phyloP scores from a whole-genome alignment of 192 early-diverging fungal species.

The Mortierella hygrophila region DNA sequence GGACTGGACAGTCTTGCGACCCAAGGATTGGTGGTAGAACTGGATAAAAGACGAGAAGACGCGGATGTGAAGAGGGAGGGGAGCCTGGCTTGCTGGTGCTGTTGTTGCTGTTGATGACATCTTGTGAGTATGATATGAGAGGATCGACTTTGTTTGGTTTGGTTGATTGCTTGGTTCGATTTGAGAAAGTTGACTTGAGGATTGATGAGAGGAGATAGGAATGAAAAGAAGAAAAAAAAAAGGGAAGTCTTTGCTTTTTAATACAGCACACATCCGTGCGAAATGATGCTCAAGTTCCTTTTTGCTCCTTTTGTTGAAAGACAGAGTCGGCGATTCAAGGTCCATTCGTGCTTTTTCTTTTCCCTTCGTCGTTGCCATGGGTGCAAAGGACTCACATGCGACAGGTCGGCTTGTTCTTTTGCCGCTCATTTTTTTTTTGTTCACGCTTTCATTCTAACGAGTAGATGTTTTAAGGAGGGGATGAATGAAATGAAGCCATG shows the following conservation, averaged over 20 bases:
- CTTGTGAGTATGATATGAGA: neutral
- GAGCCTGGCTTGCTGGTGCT: neutral
- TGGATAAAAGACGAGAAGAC: slow-evolving; percentile 39
- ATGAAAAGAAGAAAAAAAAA: neutral
- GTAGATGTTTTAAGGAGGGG: neutral
- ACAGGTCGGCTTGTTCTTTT: neutral
- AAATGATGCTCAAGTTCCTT: neutral
- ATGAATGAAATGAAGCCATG: neutral
- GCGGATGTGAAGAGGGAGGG: slow-evolving; percentile 51
- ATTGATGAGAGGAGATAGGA: neutral
- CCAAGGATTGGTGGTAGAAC: slow-evolving; percentile 38
- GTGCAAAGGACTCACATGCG: neutral
- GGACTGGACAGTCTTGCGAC: slow-evolving; percentile 45
- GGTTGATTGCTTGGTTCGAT: neutral
- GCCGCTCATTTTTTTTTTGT: neutral
- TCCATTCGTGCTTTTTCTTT: neutral
- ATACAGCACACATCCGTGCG: neutral
- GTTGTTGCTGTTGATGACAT: slow-evolving; percentile 22
- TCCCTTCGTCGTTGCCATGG: neutral
- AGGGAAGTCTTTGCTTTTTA: slow-evolving; percentile 2
- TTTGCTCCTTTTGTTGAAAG: neutral
- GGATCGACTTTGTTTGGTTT: neutral
- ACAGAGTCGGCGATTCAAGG: neutral
- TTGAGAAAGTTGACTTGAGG: neutral
- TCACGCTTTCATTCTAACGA: neutral